Evolutionary conservation across 352 stramenopile species (phyloP).

Genomic region (Blastocystis sp.): DNA sequence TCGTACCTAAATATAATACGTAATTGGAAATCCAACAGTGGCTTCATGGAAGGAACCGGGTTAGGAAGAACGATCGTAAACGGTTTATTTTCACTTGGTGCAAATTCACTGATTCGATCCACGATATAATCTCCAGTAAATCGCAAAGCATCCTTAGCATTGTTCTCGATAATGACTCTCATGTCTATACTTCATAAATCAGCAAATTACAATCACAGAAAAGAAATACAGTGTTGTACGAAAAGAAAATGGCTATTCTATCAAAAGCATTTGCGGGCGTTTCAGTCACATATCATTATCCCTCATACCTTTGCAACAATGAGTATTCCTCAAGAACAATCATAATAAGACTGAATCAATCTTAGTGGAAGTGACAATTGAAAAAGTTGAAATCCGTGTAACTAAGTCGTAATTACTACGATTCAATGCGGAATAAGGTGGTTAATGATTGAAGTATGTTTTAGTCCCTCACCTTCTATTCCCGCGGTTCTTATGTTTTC

Average conservation of each 20-base stretch:
- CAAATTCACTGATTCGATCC: constrained; percentile 31
- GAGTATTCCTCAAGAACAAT: too few relatives aligned
- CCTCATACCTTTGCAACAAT: too few relatives aligned
- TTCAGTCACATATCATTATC: background rate
- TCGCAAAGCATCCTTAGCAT: constrained; percentile 7
- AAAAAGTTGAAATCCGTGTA: too few relatives aligned
- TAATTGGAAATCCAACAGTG: background rate
- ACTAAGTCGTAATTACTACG: too few relatives aligned
- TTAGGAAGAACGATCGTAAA: constrained; percentile 54
- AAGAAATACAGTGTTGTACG: background rate
- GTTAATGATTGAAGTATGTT: too few relatives aligned
- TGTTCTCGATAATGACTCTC: constrained; percentile 61
- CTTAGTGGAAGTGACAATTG: too few relatives aligned
- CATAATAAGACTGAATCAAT: too few relatives aligned
- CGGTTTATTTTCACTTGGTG: constrained; percentile 2
- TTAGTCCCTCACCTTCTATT: too few relatives aligned
- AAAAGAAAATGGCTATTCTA: constrained; percentile 2
- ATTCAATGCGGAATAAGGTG: too few relatives aligned
- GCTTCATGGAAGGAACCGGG: constrained; percentile 44
- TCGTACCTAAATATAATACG: constrained; percentile 11
- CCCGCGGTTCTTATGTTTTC: too few relatives aligned
- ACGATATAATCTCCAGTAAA: constrained; percentile 60
- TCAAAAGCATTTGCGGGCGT: background rate
- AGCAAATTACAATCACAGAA: constrained; percentile 20
- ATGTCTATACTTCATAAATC: background rate